phyloP scores from a whole-genome alignment of 331 rosid species.

The Telfairia occidentalis region DNA sequence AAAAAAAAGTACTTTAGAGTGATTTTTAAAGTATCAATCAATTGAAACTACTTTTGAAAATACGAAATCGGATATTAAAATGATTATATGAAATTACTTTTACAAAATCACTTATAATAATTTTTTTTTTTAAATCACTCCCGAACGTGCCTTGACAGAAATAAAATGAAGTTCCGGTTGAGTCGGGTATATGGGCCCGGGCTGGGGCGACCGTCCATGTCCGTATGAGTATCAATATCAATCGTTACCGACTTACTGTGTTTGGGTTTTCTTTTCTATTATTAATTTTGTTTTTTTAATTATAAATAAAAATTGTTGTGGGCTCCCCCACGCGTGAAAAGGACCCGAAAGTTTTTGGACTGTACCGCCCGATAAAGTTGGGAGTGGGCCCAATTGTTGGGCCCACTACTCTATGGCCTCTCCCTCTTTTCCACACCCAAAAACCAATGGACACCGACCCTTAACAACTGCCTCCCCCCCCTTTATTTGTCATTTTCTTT shows the following conservation, averaged over 20 bases:
- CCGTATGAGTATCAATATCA: background rate
- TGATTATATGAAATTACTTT: no score
- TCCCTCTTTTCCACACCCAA: background rate
- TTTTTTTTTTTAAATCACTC: no score
- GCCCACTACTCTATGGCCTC: background rate
- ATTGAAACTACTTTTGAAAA: no score
- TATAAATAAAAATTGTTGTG: background rate
- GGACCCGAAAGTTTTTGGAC: slow-evolving; percentile 10
- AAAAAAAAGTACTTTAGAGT: no score
- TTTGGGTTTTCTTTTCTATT: background rate
- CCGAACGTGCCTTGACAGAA: no score
- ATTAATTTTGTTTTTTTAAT: background rate
- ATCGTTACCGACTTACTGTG: background rate
- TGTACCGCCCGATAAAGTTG: slow-evolving; percentile 1
- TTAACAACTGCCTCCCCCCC: background rate
- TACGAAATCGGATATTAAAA: no score
- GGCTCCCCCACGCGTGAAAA: slow-evolving; percentile 14
- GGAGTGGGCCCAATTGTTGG: background rate
- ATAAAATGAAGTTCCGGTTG: no score
- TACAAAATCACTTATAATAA: no score
- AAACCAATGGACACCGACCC: slow-evolving; percentile 6
- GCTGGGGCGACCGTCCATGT: background rate
- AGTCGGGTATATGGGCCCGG: background rate
- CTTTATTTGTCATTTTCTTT: background rate
- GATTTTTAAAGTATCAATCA: no score